A percentile compares a stretch with the other conserved stretches of the same genome.
These are phyloP conservation scores for Aspergillus felis DNA, from an alignment of 2,329 filamentous ascomycete genomes.

Conservation along the genomic window DNA sequence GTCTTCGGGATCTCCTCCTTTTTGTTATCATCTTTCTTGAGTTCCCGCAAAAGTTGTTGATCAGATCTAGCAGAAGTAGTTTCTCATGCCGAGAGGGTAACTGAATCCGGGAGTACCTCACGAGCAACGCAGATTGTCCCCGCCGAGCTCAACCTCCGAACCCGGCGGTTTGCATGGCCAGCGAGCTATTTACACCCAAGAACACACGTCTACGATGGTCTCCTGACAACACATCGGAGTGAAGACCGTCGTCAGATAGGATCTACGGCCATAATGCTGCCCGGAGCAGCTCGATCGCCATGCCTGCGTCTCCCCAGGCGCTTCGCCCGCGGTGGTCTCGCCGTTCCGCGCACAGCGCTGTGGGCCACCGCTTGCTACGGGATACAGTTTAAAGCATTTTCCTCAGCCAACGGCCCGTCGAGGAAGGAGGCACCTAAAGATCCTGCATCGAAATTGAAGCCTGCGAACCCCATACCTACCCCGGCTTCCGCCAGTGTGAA, in stretches of 20 bases:
- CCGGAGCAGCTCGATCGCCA: conserved; percentile 33
- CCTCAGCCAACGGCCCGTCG: conserved; percentile 17
- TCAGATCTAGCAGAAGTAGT: background rate
- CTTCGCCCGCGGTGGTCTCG: conserved; percentile 21
- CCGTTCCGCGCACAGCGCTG: conserved; percentile 20
- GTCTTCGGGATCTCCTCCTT: background rate
- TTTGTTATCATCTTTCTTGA: background rate
- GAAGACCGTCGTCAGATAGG: conserved; percentile 2
- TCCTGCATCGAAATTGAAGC: conserved; percentile 9
- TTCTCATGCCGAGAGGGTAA: background rate
- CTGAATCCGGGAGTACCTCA: background rate
- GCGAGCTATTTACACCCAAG: conserved; percentile 14
- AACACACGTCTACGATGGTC: conserved; percentile 8
- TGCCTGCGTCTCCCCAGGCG: conserved; percentile 30
- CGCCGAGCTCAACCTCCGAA: conserved; percentile 29
- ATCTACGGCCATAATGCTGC: conserved; percentile 30
- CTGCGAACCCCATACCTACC: conserved; percentile 8
- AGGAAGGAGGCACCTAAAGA: conserved; percentile 21
- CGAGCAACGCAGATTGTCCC: background rate
- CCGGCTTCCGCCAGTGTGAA: conserved; percentile 17
- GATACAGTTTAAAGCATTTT: conserved; percentile 28
- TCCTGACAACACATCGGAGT: background rate
- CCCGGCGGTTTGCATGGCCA: conserved; percentile 28
- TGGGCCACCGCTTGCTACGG: conserved; percentile 20
- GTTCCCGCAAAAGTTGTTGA: background rate